Evolutionary conservation across 768 basidiomycete genomes (phyloP).

Genomic region (Suillus tomentosus): DNA sequence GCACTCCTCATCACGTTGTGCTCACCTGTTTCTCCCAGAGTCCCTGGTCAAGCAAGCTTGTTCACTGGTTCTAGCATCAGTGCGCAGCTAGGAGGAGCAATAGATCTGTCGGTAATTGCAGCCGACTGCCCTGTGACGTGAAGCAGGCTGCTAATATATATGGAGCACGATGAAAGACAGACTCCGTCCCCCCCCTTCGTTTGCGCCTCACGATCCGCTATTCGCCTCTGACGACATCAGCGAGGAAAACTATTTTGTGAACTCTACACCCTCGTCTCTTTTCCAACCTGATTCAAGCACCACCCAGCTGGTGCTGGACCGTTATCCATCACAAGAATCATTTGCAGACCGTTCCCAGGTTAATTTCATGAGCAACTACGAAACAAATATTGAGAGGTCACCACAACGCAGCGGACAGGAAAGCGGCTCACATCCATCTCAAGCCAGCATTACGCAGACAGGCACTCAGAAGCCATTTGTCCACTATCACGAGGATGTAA

Average conservation of each 20-base stretch:
- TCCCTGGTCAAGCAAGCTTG: not conserved
- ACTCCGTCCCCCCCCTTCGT: slow-evolving; percentile 19
- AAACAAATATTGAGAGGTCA: slow-evolving; percentile 9
- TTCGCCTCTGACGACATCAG: slow-evolving; percentile 19
- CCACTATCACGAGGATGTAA: slow-evolving; percentile 53
- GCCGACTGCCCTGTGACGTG: slow-evolving; percentile 12
- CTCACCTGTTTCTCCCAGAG: not conserved
- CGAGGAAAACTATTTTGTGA: slow-evolving; percentile 17
- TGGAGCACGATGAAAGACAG: slow-evolving; percentile 15
- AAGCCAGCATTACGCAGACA: slow-evolving; percentile 16
- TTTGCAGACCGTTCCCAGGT: slow-evolving; percentile 27
- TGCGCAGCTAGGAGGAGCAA: not conserved
- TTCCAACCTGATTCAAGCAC: slow-evolving; percentile 38
- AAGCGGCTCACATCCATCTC: slow-evolving; percentile 19
- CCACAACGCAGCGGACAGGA: slow-evolving; percentile 12
- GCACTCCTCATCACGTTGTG: not conserved
- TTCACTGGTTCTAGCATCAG: not conserved
- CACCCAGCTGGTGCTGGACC: slow-evolving; percentile 33
- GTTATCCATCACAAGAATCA: slow-evolving; percentile 22
- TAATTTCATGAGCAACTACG: slow-evolving; percentile 23
- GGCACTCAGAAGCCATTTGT: slow-evolving; percentile 42
- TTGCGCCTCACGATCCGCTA: slow-evolving; percentile 17
- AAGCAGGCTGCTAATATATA: slow-evolving; percentile 1
- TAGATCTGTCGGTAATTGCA: slow-evolving; percentile 7
- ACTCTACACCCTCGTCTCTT: slow-evolving; percentile 37